Evolutionary conservation across 257 asterid genomes (phyloP).

Genomic region (Handroanthus guayacan): DNA sequence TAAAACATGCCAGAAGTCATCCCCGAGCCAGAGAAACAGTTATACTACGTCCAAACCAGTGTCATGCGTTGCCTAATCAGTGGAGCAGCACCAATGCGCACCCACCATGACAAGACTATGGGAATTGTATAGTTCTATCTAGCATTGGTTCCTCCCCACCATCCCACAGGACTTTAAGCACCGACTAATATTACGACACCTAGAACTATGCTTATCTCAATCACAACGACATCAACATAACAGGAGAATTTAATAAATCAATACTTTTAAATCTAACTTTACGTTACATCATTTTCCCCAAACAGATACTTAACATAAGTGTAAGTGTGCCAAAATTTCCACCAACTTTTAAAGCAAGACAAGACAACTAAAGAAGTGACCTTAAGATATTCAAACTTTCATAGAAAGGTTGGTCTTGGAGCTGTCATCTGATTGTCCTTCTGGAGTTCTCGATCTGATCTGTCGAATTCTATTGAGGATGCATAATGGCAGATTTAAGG

Average conservation of each 20-base stretch:
- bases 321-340: neutral
- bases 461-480: neutral
- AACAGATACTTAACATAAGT: too few species aligned
- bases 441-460: neutral
- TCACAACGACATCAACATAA: neutral
- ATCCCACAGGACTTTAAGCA: too few species aligned
- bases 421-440: neutral
- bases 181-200: too few species aligned
- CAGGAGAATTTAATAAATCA: neutral
- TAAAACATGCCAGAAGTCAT: too few species aligned
- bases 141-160: too few species aligned
- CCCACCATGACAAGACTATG: neutral
- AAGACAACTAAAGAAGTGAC: neutral
- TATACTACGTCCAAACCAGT: neutral
- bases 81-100: neutral
- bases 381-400: neutral
- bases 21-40: neutral
- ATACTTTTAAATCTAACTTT: neutral
- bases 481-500: neutral
- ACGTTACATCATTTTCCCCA: neutral
- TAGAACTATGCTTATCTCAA: neutral
- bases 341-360: neutral
- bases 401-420: neutral
- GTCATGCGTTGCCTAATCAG: neutral
- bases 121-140: neutral